phyloP scores from a whole-genome alignment of 768 basidiomycete genomes.

The Collybia sordida region DNA sequence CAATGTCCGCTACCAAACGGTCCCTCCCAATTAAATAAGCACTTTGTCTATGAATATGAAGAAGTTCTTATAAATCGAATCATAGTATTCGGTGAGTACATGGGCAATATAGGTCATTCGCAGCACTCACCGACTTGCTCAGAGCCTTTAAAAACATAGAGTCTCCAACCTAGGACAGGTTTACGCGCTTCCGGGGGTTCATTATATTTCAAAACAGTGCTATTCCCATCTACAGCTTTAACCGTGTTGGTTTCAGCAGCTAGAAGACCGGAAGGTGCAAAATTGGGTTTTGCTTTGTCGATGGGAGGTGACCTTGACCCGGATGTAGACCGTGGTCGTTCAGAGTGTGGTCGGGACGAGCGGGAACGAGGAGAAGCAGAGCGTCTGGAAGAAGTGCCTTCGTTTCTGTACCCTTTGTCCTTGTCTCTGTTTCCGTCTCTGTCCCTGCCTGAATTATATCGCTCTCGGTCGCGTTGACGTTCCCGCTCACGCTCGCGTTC shows the following conservation, averaged over 20 bases:
- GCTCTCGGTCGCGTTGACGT: conserved; percentile 45
- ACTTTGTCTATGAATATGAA: conserved; percentile 93
- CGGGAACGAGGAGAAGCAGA: conserved; percentile 64
- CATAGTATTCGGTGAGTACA: too few relatives aligned
- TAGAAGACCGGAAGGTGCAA: conserved; percentile 82
- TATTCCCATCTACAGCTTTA: conserved; percentile 69
- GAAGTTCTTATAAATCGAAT: conserved; percentile 55
- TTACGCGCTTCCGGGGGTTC: conserved; percentile 98
- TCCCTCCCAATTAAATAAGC: conserved; percentile 94
- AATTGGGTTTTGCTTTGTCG: conserved; percentile 85
- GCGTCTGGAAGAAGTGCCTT: conserved; percentile 38
- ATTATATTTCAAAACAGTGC: conserved; percentile 91
- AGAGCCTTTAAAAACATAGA: conserved; percentile 96
- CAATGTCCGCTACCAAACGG: conserved; percentile 79
- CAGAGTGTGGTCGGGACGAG: conserved; percentile 35
- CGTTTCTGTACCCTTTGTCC: conserved; percentile 23
- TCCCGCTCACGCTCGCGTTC: conserved; percentile 33
- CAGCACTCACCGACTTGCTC: conserved; percentile 81
- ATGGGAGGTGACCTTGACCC: conserved; percentile 43
- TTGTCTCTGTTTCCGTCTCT: conserved; percentile 26
- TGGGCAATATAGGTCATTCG: neutral
- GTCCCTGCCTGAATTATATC: conserved; percentile 31
- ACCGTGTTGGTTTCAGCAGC: conserved; percentile 97
- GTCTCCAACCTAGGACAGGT: conserved; percentile 84
- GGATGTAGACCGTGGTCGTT: conserved; percentile 31